phyloP scores from a whole-genome alignment of 495 filamentous ascomycete species.

The Penicillium angulare region DNA sequence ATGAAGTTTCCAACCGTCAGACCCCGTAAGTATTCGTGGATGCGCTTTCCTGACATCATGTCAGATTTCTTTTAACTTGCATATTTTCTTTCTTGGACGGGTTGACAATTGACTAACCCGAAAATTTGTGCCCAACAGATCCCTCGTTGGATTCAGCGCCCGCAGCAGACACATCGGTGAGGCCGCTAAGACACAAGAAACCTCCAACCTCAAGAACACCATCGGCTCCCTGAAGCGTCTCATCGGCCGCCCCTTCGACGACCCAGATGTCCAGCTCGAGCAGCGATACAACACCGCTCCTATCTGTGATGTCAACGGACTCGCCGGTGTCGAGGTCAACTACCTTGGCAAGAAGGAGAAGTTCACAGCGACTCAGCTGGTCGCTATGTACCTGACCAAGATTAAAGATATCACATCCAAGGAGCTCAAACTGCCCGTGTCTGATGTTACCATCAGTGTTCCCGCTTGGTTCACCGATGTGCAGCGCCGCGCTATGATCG shows the following conservation, averaged over 20 bases:
- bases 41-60: slow-evolving; percentile 3
- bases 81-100: background rate
- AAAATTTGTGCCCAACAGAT: slow-evolving; percentile 50
- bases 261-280: slow-evolving; percentile 91
- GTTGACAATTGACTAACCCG: slow-evolving; percentile 27
- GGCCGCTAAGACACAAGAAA: slow-evolving; percentile 96
- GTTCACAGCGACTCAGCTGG: slow-evolving; percentile 88
- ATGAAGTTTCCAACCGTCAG: slow-evolving; percentile 97
- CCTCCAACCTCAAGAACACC: slow-evolving; percentile 99
- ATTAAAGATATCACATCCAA: slow-evolving; percentile 81
- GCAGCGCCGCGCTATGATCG: slow-evolving; percentile 83
- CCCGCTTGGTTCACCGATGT: slow-evolving; percentile 97
- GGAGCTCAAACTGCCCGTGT: slow-evolving; percentile 90
- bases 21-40: slow-evolving; percentile 75
- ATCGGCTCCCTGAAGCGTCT: slow-evolving; percentile 90
- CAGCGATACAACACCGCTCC: slow-evolving; percentile 84
- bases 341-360: slow-evolving; percentile 94
- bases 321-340: slow-evolving; percentile 90
- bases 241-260: slow-evolving; percentile 76
- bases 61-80: slow-evolving; percentile 10
- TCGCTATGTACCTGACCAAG: slow-evolving; percentile 94
- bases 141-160: slow-evolving; percentile 91
- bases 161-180: slow-evolving; percentile 93
- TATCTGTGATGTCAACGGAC: slow-evolving; percentile 86
- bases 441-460: slow-evolving; percentile 90